Evolutionary conservation across 768 basidiomycete species (phyloP).

Genomic region (Cyathus striatus): DNA sequence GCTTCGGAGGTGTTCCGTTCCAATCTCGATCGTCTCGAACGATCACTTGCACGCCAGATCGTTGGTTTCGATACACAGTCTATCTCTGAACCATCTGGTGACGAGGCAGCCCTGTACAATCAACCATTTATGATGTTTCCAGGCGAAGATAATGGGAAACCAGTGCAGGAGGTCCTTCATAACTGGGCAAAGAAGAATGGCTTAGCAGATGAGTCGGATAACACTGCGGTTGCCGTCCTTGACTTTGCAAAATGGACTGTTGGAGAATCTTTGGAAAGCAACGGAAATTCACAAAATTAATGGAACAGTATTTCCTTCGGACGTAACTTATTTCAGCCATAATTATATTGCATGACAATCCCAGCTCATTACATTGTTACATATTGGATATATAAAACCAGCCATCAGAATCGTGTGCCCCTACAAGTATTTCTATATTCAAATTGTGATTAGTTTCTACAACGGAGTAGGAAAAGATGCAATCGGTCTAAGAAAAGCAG

Average conservation of each 20-base stretch:
- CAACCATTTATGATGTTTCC: conserved; percentile 75
- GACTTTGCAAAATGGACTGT: conserved; percentile 67
- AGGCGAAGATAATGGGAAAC: conserved; percentile 39
- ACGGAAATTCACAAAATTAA: neutral
- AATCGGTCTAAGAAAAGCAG: too few species aligned
- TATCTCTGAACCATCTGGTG: conserved; percentile 28
- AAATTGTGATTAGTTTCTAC: too few species aligned
- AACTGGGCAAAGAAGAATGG: conserved; percentile 53
- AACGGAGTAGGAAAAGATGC: too few species aligned
- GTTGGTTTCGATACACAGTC: conserved; percentile 71
- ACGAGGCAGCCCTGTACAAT: conserved; percentile 58
- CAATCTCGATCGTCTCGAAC: conserved; percentile 62
- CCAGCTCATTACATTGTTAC: too few species aligned
- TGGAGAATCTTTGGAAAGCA: conserved; percentile 30
- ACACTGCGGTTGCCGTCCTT: conserved; percentile 37
- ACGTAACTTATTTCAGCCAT: too few species aligned
- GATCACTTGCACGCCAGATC: conserved; percentile 79
- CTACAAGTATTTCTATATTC: too few species aligned
- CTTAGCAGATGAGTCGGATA: conserved; percentile 17
- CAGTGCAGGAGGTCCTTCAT: conserved; percentile 40
- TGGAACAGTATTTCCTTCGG: too few species aligned
- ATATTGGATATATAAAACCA: too few species aligned
- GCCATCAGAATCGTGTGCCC: too few species aligned
- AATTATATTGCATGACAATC: too few species aligned
- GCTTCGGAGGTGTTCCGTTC: conserved; percentile 41